Evolutionary conservation across 345 rosid genomes (phyloP).

Genomic region (Populus nigra): DNA sequence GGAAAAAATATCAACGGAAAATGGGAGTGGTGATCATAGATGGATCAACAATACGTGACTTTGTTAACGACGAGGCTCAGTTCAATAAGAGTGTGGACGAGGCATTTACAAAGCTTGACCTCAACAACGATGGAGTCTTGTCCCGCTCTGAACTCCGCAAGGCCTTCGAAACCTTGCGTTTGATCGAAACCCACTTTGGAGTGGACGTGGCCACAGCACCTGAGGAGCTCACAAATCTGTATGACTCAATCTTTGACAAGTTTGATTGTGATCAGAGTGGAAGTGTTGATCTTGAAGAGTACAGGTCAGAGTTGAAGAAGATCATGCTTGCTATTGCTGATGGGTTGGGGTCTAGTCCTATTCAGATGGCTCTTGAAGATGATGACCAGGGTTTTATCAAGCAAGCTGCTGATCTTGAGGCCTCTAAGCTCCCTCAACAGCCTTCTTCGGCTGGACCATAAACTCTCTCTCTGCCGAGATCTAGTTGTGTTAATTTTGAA

Average conservation of each 20-base stretch:
- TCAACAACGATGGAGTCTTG: conserved; percentile 68
- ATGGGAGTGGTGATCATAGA: conserved; percentile 73
- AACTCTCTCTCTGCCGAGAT: background rate
- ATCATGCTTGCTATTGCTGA: conserved; percentile 75
- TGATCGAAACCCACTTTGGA: conserved; percentile 62
- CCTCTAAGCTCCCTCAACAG: conserved; percentile 17
- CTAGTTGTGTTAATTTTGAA: background rate
- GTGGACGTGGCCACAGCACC: conserved; percentile 50
- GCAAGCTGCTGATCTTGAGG: conserved; percentile 78
- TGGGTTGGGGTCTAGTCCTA: conserved; percentile 61
- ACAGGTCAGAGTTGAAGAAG: conserved; percentile 59
- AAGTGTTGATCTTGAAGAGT: conserved; percentile 51
- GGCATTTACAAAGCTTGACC: conserved; percentile 43
- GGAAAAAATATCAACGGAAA: background rate
- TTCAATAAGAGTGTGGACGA: conserved; percentile 53
- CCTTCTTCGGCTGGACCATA: background rate
- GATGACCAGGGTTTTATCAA: conserved; percentile 48
- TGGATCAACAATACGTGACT: conserved; percentile 63
- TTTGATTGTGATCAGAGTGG: conserved; percentile 62
- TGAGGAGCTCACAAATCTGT: conserved; percentile 49
- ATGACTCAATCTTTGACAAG: conserved; percentile 65
- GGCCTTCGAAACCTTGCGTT: conserved; percentile 63
- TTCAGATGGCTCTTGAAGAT: conserved; percentile 67
- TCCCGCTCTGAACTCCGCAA: conserved; percentile 59
- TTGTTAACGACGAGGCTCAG: conserved; percentile 48